Evolutionary conservation across 1,139 yeast genomes (phyloP), one percentile per base, ranked within the genome.

Genomic region (Blastobotrys illinoisensis): DNA sequence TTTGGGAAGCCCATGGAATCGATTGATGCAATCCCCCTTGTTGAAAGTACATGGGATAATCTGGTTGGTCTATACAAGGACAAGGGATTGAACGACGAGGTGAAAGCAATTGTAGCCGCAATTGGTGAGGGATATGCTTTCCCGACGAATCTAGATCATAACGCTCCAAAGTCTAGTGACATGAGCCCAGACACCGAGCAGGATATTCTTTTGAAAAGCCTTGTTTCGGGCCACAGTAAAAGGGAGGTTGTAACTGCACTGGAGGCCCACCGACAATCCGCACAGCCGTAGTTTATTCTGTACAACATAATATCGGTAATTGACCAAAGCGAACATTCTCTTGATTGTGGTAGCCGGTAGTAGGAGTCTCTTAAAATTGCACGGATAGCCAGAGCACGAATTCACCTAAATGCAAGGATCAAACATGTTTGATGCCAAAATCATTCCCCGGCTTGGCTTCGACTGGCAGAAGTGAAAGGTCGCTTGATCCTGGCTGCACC

Each of bases 1-100:
- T 44, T 44, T 44, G 46, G 46, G n/a, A 18, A 20, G 23, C 23
- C 46, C 14, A 44, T 44, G 46, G 46, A 44, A 9, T 13, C 46
- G 4, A 9, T 44, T 44, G 46, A 44, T 18, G 24, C 46, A 3
- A 44, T 44, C 2, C 23, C 46, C 23, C 3, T 44, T 11, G 13
- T 44, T 16, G 46, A 44, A 18, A 44, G 24, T 9, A 19, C 14
- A 4, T 44, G 46, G 46, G 46, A 44, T 11, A 5, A 9, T 5
- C 5, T 44, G 21, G 24, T 19, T 5, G 24, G 13, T 3, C 13
- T 19, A 44, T 44, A 44, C 23, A 18, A 44, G 3, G 24, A 18
- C 7, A 16, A 19, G 3, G 46, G 46, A 9, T 9, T 11, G 23
- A 44, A 14, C 9, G 46, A 44, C 9, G 24, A 20, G 21, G 14